phyloP scores from a whole-genome alignment of 1,284 basidiomycete species.

The Testicularia cyperi region DNA sequence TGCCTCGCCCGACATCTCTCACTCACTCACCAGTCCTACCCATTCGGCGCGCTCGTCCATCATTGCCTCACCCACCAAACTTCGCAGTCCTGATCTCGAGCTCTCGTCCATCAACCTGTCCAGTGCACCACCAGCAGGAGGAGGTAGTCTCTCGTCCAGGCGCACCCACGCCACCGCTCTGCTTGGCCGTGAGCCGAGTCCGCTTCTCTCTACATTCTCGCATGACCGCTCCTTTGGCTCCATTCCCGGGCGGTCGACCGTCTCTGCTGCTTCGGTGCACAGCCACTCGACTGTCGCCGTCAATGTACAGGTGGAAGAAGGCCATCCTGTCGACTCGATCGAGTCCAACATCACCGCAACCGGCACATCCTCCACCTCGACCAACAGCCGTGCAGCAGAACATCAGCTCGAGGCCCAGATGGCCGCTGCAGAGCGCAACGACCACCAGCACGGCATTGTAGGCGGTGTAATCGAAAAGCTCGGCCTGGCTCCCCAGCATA shows the following conservation, averaged over 20 bases:
- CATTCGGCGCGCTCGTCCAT: constrained; percentile 15
- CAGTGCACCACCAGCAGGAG: no score
- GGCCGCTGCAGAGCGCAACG: constrained; percentile 35
- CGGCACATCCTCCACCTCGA: constrained; percentile 1
- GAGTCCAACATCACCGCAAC: constrained; percentile 29
- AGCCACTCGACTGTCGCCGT: constrained; percentile 13
- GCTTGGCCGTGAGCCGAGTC: constrained; percentile 11
- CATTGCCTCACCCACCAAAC: constrained; percentile 7
- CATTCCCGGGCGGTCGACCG: constrained; percentile 11
- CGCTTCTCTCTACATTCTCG: constrained; percentile 6
- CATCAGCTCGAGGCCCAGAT: constrained; percentile 29
- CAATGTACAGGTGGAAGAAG: constrained; percentile 35
- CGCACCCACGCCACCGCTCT: constrained; percentile 2
- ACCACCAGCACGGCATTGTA: constrained; percentile 34
- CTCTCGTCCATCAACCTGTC: constrained; percentile 15
- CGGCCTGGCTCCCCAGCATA: constrained; percentile 13
- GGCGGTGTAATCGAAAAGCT: constrained; percentile 34
- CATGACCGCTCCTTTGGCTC: constrained; percentile 9
- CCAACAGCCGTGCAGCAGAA: constrained; percentile 11
- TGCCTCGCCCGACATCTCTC: constrained; percentile 14
- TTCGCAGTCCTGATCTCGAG: constrained; percentile 22
- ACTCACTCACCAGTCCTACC: constrained; percentile 4
- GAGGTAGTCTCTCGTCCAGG: no score
- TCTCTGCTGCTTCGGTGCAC: constrained; percentile 15
- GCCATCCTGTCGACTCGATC: constrained; percentile 6